Percentiles rank a stretch among this genome's conserved stretches.
phyloP scores from a whole-genome alignment of 257 asterid genomes.

The Jaltomata sinuosa region DNA sequence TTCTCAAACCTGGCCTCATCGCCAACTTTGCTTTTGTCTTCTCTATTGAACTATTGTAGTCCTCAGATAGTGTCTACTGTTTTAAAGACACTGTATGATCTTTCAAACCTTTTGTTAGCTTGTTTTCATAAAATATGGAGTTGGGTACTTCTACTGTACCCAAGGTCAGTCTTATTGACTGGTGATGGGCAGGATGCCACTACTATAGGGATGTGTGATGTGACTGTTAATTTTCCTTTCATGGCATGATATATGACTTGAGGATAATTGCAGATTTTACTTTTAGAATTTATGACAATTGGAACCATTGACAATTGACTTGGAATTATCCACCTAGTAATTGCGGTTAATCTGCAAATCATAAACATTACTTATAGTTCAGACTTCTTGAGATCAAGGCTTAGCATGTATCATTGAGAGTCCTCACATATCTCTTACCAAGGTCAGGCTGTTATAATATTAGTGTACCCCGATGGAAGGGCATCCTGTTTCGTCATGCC shows the following conservation, averaged over 20 bases:
- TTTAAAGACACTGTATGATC: not conserved
- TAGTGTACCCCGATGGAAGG: not conserved
- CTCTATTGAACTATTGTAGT: not conserved
- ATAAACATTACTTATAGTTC: not conserved
- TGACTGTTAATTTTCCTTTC: not conserved
- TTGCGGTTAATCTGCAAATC: not conserved
- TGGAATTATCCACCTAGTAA: not conserved
- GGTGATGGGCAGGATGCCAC: not conserved
- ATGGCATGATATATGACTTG: not conserved
- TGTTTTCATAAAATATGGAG: not conserved
- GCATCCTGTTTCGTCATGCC: not conserved
- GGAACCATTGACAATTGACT: not conserved
- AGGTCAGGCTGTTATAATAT: not conserved
- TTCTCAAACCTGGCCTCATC: not conserved
- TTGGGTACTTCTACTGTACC: not conserved
- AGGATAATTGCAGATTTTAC: not conserved
- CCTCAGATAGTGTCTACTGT: not conserved
- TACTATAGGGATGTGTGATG: not conserved
- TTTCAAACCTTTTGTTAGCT: not conserved
- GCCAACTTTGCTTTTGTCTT: not conserved
- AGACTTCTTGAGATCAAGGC: not conserved
- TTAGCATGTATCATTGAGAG: not conserved
- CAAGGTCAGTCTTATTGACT: not conserved
- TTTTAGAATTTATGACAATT: not conserved
- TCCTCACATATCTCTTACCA: not conserved